Conservation (phyloP, 2,329 filamentous ascomycete genomes). For the Penicillium nordicum region DNA sequence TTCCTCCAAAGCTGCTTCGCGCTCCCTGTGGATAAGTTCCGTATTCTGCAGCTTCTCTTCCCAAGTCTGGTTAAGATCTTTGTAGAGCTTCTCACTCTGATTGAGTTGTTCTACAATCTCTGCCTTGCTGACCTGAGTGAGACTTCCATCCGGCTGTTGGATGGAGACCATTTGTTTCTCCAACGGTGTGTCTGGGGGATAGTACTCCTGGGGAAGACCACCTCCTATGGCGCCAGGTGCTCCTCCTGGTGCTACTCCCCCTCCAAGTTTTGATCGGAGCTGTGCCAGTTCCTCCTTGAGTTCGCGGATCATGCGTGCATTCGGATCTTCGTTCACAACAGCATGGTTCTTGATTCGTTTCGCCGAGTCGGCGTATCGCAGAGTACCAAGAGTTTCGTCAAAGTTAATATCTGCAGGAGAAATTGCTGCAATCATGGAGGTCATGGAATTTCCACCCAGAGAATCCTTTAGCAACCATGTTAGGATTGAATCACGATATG, state of each 20-base stretch:
- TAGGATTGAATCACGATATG: slow-evolving; percentile 92
- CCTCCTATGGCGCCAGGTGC: slow-evolving; percentile 47
- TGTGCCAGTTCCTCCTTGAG: slow-evolving; percentile 90
- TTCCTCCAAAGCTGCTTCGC: slow-evolving; percentile 91
- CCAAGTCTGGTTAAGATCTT: slow-evolving; percentile 97
- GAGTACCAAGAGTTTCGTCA: slow-evolving; percentile 91
- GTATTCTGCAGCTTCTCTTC: slow-evolving; percentile 94
- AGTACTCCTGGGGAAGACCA: slow-evolving; percentile 70
- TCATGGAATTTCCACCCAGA: slow-evolving; percentile 97
- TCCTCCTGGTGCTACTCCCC: slow-evolving; percentile 46
- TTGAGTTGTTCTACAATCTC: slow-evolving; percentile 96
- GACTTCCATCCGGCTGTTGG: slow-evolving; percentile 73
- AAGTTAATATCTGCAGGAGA: slow-evolving; percentile 99
- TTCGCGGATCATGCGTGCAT: slow-evolving; percentile 97
- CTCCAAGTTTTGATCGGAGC: slow-evolving; percentile 78
- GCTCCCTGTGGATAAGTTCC: slow-evolving; percentile 95
- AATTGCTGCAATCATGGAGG: slow-evolving; percentile 98
- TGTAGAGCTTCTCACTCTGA: slow-evolving; percentile 93
- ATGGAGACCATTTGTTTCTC: slow-evolving; percentile 97
- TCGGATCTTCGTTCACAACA: slow-evolving; percentile 97
- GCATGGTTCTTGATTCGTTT: slow-evolving; percentile 99
- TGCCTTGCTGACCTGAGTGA: slow-evolving; percentile 96
- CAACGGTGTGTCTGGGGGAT: slow-evolving; percentile 84
- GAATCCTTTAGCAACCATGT: slow-evolving; percentile 98
- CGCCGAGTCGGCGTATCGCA: slow-evolving; percentile 94